Conservation (phyloP, 345 rosid genomes). For the Noccaea caerulescens region DNA sequence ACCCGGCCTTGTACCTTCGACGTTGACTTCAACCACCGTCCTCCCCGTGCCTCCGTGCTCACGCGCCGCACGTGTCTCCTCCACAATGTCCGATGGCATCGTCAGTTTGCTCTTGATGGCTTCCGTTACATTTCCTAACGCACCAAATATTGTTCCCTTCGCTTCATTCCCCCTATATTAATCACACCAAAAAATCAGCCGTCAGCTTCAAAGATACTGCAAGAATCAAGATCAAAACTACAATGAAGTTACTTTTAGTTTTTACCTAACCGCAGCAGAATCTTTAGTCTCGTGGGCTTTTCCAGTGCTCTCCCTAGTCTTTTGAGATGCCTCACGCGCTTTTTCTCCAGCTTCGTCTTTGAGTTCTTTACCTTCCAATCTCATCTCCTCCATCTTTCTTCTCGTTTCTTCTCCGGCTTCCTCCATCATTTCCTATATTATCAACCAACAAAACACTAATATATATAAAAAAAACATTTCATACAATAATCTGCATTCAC, state of each 20-base stretch:
- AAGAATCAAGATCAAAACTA: too few relatives aligned
- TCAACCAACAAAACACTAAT: not conserved
- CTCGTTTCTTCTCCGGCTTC: conserved; percentile 59
- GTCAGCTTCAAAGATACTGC: too few relatives aligned
- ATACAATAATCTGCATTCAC: not conserved
- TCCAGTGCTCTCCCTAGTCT: conserved; percentile 13
- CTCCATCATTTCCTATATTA: conserved; percentile 45
- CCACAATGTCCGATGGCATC: conserved; percentile 43
- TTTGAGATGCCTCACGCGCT: conserved; percentile 25
- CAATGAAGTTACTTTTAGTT: not conserved
- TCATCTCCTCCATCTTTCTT: conserved; percentile 60
- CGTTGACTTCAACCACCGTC: conserved; percentile 32
- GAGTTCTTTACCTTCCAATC: conserved; percentile 44
- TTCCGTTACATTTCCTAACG: conserved; percentile 47
- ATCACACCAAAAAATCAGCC: not conserved
- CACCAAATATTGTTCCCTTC: conserved; percentile 46
- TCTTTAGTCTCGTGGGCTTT: conserved; percentile 35
- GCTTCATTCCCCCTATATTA: conserved; percentile 45
- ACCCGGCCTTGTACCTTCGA: conserved; percentile 26
- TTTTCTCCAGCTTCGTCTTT: conserved; percentile 42
- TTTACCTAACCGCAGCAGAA: conserved; percentile 26
- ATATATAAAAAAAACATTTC: not conserved
- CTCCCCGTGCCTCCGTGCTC: conserved; percentile 45
- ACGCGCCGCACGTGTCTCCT: conserved; percentile 45
- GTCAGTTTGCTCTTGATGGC: conserved; percentile 53